Conservation (phyloP, 345 rosid genomes). For the Ailanthus altissimus region DNA sequence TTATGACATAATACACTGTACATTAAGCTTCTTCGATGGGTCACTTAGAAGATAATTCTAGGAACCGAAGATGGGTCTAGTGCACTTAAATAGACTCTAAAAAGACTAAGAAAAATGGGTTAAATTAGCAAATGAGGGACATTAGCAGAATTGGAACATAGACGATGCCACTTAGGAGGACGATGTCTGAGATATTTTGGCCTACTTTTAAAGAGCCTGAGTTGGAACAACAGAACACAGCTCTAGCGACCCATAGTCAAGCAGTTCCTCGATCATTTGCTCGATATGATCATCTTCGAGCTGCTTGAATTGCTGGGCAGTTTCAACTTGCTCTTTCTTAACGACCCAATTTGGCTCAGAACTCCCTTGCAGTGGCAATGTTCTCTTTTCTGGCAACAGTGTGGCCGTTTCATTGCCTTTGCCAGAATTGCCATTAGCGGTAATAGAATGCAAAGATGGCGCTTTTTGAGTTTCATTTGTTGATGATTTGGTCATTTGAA, state of each 20-base stretch:
- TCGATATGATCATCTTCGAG: constrained; percentile 91
- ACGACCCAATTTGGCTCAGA: constrained; percentile 47
- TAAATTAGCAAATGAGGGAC: constrained; percentile 35
- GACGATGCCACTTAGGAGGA: background rate
- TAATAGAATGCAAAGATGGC: constrained; percentile 25
- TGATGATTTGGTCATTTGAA: constrained; percentile 74
- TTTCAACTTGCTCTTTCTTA: constrained; percentile 40
- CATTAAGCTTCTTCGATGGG: constrained; percentile 33
- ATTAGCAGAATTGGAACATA: constrained; percentile 23
- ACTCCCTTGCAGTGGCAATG: constrained; percentile 34
- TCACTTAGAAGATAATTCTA: constrained; percentile 27
- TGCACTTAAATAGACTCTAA: constrained; percentile 16
- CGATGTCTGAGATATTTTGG: background rate
- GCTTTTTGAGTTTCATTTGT: constrained; percentile 28
- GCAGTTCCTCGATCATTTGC: constrained; percentile 95
- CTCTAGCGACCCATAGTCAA: constrained; percentile 82
- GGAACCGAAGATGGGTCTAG: constrained; percentile 18
- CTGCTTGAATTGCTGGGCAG: constrained; percentile 38
- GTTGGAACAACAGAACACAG: constrained; percentile 52
- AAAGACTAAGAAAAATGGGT: constrained; percentile 30
- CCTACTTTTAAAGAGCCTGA: constrained; percentile 38
- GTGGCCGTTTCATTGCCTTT: constrained; percentile 30
- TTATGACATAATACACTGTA: constrained; percentile 35
- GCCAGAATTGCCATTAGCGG: constrained; percentile 27
- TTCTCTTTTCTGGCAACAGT: constrained; percentile 31